Base-by-base conservation (phyloP, 2,329 filamentous ascomycete species). In the Chaetothyriales sp. region DNA sequence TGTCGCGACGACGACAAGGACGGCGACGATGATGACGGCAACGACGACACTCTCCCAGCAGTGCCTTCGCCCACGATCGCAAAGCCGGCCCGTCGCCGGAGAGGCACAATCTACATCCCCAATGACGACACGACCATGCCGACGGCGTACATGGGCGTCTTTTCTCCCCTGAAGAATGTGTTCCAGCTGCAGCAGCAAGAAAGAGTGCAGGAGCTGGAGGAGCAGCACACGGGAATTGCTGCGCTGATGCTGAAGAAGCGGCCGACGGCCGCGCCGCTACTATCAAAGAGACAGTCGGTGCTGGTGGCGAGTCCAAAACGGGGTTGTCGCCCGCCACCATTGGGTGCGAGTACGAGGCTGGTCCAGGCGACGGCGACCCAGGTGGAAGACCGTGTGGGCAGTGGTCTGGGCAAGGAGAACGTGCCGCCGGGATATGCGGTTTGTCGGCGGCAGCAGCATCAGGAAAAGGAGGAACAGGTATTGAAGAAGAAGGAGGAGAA, bases 381-480 rank as follows among this genome's bases (percentile, higher is more conserved):
- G 43, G 62, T 64, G 18, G 60, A 67, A 44, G 75, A 80, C 58
- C 61, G 75, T n/a, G 60, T 68, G 53, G 78, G 77, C 20, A 70
- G 71, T 47, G 76, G 76, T 33, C 72, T 72, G 4, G 80, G 80
- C 5, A 83, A 83, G 59, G 80, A 83, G 62, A 83, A 83, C 56
- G 61, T 81, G 4, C 78, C 78, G 13, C 80, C 78, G 1, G 73
- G 72, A 18, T n/a, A 48, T 48, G 6, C 3, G 19, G 19, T 59
- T 28, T 25, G 22, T 25, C 43, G 40, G n/a, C 13, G 40, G 51
- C 37, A 51, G 55, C 9, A 47, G 57, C 62, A 63, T 29, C 54
- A 51, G 1, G 62, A 61, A 29, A 45, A 43, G 20, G 47, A 43
- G 13, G 33, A 2, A 2, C 7, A 2, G 29, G 10, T 25, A 6